A percentile compares a stretch with the other conserved stretches of the same genome.
phyloP scores from a whole-genome alignment of 345 rosid genomes.

The Moricandia moricandioides region DNA sequence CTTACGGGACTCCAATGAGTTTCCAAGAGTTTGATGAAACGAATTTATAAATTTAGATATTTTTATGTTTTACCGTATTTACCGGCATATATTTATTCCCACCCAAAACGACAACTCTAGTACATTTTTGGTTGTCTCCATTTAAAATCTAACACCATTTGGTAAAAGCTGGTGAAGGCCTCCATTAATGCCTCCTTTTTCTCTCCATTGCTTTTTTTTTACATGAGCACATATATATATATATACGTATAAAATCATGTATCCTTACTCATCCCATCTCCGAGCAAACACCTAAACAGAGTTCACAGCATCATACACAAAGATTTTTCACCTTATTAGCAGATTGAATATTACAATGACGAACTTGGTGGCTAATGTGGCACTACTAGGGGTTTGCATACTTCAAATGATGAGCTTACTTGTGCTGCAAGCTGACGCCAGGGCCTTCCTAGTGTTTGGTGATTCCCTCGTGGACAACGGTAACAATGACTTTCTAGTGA shows the following conservation, averaged over 20 bases:
- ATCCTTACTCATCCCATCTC: constrained; percentile 24
- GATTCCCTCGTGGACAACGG: constrained; percentile 81
- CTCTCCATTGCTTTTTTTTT: not conserved
- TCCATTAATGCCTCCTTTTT: constrained; percentile 30
- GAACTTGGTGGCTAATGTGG: constrained; percentile 4
- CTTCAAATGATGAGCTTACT: constrained; percentile 21
- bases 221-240: constrained; percentile 28
- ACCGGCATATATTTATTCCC: constrained; percentile 25
- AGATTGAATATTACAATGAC: constrained; percentile 7
- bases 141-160: constrained; percentile 15
- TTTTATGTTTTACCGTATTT: not conserved
- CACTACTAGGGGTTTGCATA: constrained; percentile 23
- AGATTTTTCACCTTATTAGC: not conserved
- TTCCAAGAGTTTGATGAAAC: not conserved
- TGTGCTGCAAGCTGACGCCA: constrained; percentile 38
- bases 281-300: constrained; percentile 14
- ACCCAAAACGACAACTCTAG: constrained; percentile 24
- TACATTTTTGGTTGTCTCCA: constrained; percentile 16
- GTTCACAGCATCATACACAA: constrained; percentile 2
- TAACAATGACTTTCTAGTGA: constrained; percentile 66
- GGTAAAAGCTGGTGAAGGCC: constrained; percentile 29
- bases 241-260: constrained; percentile 7
- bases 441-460: constrained; percentile 63
- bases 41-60: not conserved
- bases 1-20: not conserved